A percentile compares a stretch with the other conserved stretches of the same genome.
phyloP scores from a whole-genome alignment of 805 yeast genomes.

The Zygosaccharomyces bisporus region DNA sequence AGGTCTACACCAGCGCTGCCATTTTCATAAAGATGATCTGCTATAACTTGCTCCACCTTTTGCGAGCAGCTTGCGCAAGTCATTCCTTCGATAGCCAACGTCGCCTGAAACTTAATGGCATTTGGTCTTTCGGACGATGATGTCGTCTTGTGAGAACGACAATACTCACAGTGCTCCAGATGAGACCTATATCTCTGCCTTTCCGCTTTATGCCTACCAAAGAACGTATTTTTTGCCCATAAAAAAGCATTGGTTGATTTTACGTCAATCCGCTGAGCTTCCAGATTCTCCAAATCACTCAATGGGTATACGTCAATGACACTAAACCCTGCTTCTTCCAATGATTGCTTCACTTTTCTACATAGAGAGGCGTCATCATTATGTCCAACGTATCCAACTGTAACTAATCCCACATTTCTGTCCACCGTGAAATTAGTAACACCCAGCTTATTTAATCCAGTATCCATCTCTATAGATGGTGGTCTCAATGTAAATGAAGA shows the following conservation, averaged over 20 bases:
- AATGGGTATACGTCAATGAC: constrained; percentile 8
- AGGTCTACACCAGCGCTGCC: constrained; percentile 47
- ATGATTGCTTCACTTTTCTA: constrained; percentile 27
- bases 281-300: constrained; percentile 18
- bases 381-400: constrained; percentile 16
- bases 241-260: not conserved
- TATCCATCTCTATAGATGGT: constrained; percentile 4
- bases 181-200: constrained; percentile 34
- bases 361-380: constrained; percentile 13
- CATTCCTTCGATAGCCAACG: constrained; percentile 61
- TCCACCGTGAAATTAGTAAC: constrained; percentile 7
- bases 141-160: constrained; percentile 31
- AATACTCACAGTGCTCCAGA: constrained; percentile 40
- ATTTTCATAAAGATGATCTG: constrained; percentile 25
- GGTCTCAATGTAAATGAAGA: constrained; percentile 11
- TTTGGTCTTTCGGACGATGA: not conserved
- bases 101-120: constrained; percentile 41
- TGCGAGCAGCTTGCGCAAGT: constrained; percentile 61
- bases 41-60: constrained; percentile 44
- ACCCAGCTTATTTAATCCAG: not conserved
- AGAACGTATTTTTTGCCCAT: constrained; percentile 1
- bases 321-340: constrained; percentile 19
- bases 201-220: not conserved
- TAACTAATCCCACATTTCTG: constrained; percentile 6
- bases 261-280: not conserved